Evolutionary conservation across 83 land plant genomes (phyloP).

Genomic region (Picea abies): DNA sequence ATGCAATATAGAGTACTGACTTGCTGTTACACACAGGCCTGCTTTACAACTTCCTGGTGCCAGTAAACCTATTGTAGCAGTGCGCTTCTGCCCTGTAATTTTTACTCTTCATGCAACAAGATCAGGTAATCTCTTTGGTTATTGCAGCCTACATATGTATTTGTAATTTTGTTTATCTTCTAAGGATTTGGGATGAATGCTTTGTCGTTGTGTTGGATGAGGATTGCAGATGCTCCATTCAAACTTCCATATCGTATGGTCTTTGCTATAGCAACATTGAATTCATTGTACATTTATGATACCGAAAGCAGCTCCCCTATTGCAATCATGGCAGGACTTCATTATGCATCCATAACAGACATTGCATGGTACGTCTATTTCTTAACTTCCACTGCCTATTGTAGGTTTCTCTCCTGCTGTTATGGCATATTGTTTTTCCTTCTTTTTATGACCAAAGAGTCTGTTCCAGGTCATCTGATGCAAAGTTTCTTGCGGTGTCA

Average conservation of each 20-base stretch:
- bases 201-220: constrained; percentile 18
- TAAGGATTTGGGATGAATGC: constrained; percentile 26
- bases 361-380: constrained; percentile 75
- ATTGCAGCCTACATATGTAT: neutral
- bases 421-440: neutral
- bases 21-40: constrained; percentile 52
- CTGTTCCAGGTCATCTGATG: constrained; percentile 74
- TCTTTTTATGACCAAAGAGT: neutral
- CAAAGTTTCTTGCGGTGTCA: constrained; percentile 75
- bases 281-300: constrained; percentile 89
- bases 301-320: constrained; percentile 75
- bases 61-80: constrained; percentile 86
- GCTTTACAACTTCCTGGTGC: constrained; percentile 88
- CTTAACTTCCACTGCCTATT: neutral
- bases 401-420: neutral
- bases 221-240: constrained; percentile 53
- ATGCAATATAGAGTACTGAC: neutral
- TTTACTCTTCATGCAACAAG: constrained; percentile 55
- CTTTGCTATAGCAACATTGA: constrained; percentile 92
- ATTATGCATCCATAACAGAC: constrained; percentile 95
- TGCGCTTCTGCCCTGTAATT: constrained; percentile 81
- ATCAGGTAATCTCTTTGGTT: constrained; percentile 27
- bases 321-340: constrained; percentile 87
- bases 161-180: constrained; percentile 9
- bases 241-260: constrained; percentile 87